These are phyloP conservation scores for Penicillium verhagenii DNA, from an alignment of 495 filamentous ascomycete genomes.

Conservation along the genomic window DNA sequence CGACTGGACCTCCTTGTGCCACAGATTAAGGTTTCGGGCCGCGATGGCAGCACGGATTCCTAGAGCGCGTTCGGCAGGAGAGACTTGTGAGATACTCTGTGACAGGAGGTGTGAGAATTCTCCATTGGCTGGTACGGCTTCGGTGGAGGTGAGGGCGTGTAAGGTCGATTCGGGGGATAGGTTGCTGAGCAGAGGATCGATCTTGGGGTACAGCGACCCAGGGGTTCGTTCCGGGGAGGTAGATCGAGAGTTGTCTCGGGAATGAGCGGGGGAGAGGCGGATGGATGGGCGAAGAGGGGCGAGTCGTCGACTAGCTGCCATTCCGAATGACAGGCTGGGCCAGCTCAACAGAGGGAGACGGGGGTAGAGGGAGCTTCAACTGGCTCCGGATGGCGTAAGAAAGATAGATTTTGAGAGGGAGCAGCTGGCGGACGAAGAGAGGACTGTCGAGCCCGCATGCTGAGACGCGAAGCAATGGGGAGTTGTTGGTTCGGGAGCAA, in stretches of 20 bases:
- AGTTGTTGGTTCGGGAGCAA: neutral
- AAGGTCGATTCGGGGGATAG: constrained; percentile 56
- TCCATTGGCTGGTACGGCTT: constrained; percentile 52
- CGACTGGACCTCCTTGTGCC: constrained; percentile 70
- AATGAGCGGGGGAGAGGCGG: constrained; percentile 28
- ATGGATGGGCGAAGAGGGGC: constrained; percentile 28
- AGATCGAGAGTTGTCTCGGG: constrained; percentile 26
- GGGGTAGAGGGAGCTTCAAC: constrained; percentile 3
- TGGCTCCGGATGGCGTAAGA: constrained; percentile 20
- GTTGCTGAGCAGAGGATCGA: constrained; percentile 53
- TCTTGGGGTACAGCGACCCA: constrained; percentile 28
- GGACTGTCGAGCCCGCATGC: constrained; percentile 33
- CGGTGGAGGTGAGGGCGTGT: constrained; percentile 52
- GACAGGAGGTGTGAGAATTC: constrained; percentile 51
- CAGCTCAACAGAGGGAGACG: constrained; percentile 15
- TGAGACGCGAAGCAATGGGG: constrained; percentile 20
- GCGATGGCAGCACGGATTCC: constrained; percentile 72
- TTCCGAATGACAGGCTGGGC: constrained; percentile 24
- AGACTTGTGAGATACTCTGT: constrained; percentile 64
- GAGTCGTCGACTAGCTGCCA: constrained; percentile 35
- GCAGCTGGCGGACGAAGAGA: constrained; percentile 23
- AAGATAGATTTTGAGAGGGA: constrained; percentile 20
- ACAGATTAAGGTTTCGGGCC: constrained; percentile 69
- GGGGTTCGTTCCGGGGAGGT: constrained; percentile 27
- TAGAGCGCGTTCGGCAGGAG: constrained; percentile 65